Conservation (phyloP, 2,329 filamentous ascomycete genomes). For the Diaporthe sp. region DNA sequence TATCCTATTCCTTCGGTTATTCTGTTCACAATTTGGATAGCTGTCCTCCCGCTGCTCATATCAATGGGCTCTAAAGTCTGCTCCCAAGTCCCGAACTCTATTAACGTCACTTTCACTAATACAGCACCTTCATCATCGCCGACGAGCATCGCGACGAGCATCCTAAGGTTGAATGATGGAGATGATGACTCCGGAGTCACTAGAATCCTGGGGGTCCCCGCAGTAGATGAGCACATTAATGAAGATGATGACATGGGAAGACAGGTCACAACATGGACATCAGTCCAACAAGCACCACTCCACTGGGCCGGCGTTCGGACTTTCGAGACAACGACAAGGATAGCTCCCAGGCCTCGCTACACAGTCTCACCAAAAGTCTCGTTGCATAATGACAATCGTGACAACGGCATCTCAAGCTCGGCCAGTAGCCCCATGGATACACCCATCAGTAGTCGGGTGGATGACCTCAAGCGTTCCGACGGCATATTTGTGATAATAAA, state of each 20-base stretch:
- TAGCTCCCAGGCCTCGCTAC: background rate
- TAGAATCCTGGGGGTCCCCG: too few species aligned
- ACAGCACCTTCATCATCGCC: background rate
- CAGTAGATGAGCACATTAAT: background rate
- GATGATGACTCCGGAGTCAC: background rate
- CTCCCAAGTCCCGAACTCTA: background rate
- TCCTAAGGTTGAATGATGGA: fast-evolving
- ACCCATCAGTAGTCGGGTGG: background rate
- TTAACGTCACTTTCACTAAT: background rate
- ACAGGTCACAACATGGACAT: background rate
- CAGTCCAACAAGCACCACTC: background rate
- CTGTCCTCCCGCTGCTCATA: too few species aligned
- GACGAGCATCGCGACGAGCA: too few species aligned
- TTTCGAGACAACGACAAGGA: background rate
- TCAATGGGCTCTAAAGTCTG: too few species aligned
- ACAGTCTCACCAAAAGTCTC: background rate
- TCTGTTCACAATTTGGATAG: too few species aligned
- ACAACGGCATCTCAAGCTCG: too few species aligned
- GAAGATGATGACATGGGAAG: background rate
- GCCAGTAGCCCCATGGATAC: background rate
- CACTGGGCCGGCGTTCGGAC: background rate
- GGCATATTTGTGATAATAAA: background rate
- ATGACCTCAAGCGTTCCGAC: background rate
- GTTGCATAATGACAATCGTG: background rate
- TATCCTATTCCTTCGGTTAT: too few species aligned